Evolutionary conservation across 2,329 filamentous ascomycete species (phyloP).

Genomic region (Trichoderma breve): DNA sequence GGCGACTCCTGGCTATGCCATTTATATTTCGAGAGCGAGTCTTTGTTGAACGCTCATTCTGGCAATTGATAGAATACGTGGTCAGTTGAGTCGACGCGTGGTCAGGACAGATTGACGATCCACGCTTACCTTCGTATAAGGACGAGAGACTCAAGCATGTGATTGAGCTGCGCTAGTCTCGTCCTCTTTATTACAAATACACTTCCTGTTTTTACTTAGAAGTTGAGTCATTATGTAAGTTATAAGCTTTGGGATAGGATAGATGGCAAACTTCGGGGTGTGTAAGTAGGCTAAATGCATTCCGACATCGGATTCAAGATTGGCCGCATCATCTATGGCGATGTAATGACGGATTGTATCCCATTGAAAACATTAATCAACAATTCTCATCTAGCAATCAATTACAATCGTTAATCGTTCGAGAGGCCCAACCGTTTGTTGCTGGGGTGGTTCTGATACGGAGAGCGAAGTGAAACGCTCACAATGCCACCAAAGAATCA

Average conservation of each 20-base stretch:
- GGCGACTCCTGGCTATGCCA: accelerated
- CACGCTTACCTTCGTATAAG: not conserved
- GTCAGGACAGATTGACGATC: not conserved
- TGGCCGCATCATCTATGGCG: not conserved
- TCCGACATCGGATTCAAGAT: not conserved
- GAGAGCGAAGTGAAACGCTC: not conserved
- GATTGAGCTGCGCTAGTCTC: not conserved
- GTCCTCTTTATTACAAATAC: not conserved
- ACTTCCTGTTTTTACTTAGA: not conserved
- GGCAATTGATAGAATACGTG: not conserved
- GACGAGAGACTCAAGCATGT: not conserved
- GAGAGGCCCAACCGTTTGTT: not conserved
- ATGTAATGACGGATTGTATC: not conserved
- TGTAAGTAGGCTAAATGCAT: not conserved
- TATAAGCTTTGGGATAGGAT: not conserved
- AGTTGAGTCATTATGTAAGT: not conserved
- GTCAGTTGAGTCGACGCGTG: not conserved
- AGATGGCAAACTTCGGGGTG: not conserved
- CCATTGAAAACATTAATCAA: not conserved
- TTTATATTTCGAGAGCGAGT: not conserved
- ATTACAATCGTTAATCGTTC: not conserved
- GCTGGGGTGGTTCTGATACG: not conserved
- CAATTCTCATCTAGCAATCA: not conserved
- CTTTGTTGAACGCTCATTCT: not conserved
- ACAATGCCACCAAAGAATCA: not conserved